Conservation (phyloP, 352 stramenopile species). For the Blastocystis sp. region DNA sequence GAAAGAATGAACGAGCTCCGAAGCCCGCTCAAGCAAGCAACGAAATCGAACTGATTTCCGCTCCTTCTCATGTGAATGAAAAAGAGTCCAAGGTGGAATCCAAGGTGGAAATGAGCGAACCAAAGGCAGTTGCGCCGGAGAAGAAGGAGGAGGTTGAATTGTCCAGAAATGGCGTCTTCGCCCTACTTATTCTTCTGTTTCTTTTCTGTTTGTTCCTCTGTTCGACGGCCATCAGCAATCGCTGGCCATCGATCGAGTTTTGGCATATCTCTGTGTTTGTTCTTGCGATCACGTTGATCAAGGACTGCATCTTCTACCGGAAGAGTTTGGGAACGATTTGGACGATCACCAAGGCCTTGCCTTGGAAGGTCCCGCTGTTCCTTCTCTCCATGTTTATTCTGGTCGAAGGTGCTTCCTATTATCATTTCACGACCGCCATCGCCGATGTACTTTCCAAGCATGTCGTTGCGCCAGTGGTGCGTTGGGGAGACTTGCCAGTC, state of each 20-base stretch:
- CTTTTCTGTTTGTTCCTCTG: conserved; percentile 45
- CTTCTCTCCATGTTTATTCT: conserved; percentile 56
- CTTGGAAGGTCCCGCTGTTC: conserved; percentile 55
- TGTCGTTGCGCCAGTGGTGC: neutral
- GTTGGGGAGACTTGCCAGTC: neutral
- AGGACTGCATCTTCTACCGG: conserved; percentile 46
- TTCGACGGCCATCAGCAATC: conserved; percentile 39
- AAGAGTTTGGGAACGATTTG: neutral
- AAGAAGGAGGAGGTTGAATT: neutral
- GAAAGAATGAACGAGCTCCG: neutral
- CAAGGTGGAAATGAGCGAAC: neutral
- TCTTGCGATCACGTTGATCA: conserved; percentile 39
- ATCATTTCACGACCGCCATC: conserved; percentile 5
- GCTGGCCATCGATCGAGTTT: conserved; percentile 15
- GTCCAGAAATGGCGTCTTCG: neutral
- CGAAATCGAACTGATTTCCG: neutral
- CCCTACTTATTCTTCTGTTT: neutral
- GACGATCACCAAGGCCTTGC: neutral
- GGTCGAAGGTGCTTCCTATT: conserved; percentile 27
- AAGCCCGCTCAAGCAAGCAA: neutral
- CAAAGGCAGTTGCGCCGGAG: too few species aligned
- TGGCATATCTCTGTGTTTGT: conserved; percentile 55
- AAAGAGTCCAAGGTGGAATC: neutral
- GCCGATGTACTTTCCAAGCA: neutral
- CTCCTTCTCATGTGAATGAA: neutral